Percentiles rank a stretch among this genome's conserved stretches.
Conservation (phyloP, 208 protist species). For the Phytomonas sp. region DNA sequence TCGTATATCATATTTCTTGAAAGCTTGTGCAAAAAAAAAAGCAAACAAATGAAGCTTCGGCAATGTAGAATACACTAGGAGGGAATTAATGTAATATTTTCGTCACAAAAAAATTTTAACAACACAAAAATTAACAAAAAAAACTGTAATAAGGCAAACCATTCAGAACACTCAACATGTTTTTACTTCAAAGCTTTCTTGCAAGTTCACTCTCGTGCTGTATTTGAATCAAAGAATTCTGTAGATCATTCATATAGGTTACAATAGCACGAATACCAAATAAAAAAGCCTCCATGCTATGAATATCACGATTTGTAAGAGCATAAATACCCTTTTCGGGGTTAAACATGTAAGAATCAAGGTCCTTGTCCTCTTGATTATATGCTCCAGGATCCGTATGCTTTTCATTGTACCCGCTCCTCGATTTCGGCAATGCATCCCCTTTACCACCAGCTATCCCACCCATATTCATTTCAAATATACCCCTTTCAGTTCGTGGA, state of each 20-base stretch:
- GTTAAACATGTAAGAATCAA: slow-evolving; percentile 53
- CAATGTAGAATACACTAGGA: neutral
- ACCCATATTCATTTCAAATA: neutral
- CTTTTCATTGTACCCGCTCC: neutral
- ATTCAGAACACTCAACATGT: neutral
- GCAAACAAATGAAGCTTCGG: slow-evolving; percentile 4
- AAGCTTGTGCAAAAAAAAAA: neutral
- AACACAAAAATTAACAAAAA: slow-evolving; percentile 2
- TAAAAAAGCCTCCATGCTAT: slow-evolving; percentile 83
- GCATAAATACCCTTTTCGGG: slow-evolving; percentile 64
- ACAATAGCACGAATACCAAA: slow-evolving; percentile 70
- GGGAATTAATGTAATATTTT: neutral
- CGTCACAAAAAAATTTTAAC: neutral
- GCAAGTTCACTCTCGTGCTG: slow-evolving; percentile 64
- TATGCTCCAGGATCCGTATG: neutral
- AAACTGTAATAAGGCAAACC: neutral
- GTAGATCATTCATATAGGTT: slow-evolving; percentile 66
- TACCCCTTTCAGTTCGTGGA: slow-evolving; percentile 1
- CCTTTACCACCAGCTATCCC: neutral
- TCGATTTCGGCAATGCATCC: neutral
- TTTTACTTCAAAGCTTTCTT: slow-evolving; percentile 37
- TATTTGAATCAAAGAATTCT: slow-evolving; percentile 77
- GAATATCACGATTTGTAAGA: slow-evolving; percentile 80
- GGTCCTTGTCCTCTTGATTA: neutral
- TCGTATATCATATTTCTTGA: neutral